phyloP scores from a whole-genome alignment of 1,284 basidiomycete species.

The Cutaneotrichosporon daszewskae region DNA sequence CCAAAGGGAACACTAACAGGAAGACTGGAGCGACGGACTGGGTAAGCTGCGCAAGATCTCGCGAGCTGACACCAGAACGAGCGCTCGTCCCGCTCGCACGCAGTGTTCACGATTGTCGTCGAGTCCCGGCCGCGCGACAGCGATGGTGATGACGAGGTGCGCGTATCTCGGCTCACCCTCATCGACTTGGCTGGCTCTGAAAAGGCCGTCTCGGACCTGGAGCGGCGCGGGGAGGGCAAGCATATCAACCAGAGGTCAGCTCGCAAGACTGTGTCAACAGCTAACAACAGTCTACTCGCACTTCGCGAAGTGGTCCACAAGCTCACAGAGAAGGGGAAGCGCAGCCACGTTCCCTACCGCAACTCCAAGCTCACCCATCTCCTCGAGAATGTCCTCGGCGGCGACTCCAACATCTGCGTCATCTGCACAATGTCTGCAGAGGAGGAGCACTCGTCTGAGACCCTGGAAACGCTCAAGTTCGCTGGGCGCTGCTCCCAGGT shows the following conservation, averaged over 20 bases:
- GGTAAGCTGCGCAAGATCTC: conserved; percentile 25
- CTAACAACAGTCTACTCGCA: conserved; percentile 45
- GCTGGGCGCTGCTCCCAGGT: conserved; percentile 55
- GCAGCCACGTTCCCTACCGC: conserved; percentile 53
- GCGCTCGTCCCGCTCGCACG: conserved; percentile 52
- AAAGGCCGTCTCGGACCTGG: conserved; percentile 52
- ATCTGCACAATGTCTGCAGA: conserved; percentile 53
- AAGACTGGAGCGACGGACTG: conserved; percentile 55
- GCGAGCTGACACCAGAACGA: conserved; percentile 46
- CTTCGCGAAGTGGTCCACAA: conserved; percentile 55
- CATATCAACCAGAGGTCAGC: conserved; percentile 54
- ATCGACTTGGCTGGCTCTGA: conserved; percentile 55
- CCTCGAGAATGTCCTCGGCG: conserved; percentile 54
- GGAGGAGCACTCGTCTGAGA: conserved; percentile 52
- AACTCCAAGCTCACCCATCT: conserved; percentile 54
- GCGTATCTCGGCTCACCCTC: conserved; percentile 36
- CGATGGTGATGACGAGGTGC: conserved; percentile 35
- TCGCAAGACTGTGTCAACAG: background rate
- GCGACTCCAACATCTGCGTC: conserved; percentile 55
- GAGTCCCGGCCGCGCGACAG: conserved; percentile 40
- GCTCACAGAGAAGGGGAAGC: conserved; percentile 49
- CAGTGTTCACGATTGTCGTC: conserved; percentile 53
- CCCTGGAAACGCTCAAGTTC: conserved; percentile 55
- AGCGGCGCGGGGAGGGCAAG: conserved; percentile 54
- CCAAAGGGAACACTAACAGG: conserved; percentile 50